Percentiles rank a stretch among this genome's conserved stretches.
phyloP scores from a whole-genome alignment of 805 yeast species.

The Isabelozyma pseudorhagii region DNA sequence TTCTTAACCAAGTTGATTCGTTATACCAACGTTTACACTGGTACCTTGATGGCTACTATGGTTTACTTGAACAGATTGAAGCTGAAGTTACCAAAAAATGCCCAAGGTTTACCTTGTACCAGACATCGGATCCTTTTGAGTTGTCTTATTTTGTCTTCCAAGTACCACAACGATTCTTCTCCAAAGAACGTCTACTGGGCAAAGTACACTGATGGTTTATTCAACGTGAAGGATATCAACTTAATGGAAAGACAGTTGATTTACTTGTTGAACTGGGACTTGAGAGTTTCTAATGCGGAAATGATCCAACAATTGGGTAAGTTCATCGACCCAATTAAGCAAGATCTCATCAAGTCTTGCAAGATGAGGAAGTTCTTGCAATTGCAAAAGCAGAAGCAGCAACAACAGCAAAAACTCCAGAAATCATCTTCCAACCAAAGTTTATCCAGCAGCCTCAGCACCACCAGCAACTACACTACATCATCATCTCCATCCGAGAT shows the following conservation, averaged over 20 bases:
- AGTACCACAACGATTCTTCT: slow-evolving; percentile 73
- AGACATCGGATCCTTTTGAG: slow-evolving; percentile 75
- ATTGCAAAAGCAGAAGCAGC: slow-evolving; percentile 17
- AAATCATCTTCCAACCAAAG: slow-evolving; percentile 2
- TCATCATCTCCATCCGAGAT: slow-evolving; percentile 3
- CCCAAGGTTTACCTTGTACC: slow-evolving; percentile 76
- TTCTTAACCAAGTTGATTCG: slow-evolving; percentile 70
- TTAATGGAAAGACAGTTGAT: slow-evolving; percentile 78
- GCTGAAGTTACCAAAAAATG: slow-evolving; percentile 61
- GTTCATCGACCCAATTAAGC: slow-evolving; percentile 52
- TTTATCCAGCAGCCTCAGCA: background rate
- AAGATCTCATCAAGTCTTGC: slow-evolving; percentile 28
- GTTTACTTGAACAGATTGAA: slow-evolving; percentile 64
- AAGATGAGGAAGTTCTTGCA: slow-evolving; percentile 31
- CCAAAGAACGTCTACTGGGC: slow-evolving; percentile 83
- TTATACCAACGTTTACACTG: slow-evolving; percentile 76
- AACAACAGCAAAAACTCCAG: slow-evolving; percentile 7
- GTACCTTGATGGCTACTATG: slow-evolving; percentile 71
- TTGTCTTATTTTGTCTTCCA: slow-evolving; percentile 68
- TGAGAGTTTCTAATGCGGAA: slow-evolving; percentile 46
- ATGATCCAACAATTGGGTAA: slow-evolving; percentile 37
- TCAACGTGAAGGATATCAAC: slow-evolving; percentile 65
- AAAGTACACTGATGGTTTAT: slow-evolving; percentile 70
- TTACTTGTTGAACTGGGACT: slow-evolving; percentile 68
- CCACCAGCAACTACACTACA: background rate